These are phyloP conservation scores for Akanthomyces uredinophilus DNA, from an alignment of 2,329 filamentous ascomycete genomes.

Conservation along the genomic window DNA sequence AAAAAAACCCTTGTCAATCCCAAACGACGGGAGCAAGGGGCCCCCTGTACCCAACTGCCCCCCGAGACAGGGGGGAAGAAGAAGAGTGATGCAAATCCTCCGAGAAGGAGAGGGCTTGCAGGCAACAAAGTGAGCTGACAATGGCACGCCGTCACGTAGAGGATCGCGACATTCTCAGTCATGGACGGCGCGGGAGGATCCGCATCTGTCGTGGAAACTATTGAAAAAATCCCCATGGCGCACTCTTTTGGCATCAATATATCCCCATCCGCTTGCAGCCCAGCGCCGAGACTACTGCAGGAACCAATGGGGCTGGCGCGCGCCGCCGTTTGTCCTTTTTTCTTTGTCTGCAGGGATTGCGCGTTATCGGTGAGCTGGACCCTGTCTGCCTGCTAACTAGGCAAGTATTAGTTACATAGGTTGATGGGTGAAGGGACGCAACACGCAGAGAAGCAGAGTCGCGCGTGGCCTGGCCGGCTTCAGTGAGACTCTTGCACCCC, in stretches of 20 bases:
- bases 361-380: neutral
- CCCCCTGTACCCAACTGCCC: neutral
- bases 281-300: slow-evolving; percentile 7
- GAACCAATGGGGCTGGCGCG: slow-evolving; percentile 7
- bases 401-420: no score
- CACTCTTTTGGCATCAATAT: neutral
- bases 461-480: neutral
- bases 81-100: neutral
- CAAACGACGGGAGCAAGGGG: slow-evolving; percentile 6
- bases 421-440: no score
- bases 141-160: neutral
- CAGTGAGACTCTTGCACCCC: no score
- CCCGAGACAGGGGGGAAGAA: neutral
- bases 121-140: no score
- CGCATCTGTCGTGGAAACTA: neutral
- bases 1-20: neutral
- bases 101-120: neutral
- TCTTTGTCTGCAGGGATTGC: no score
- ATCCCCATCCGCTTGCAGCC: neutral
- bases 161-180: neutral
- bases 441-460: neutral
- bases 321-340: no score
- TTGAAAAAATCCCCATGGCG: neutral
- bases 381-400: no score
- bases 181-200: neutral